Percentiles rank a stretch among this genome's conserved stretches.
Evolutionary conservation across 176 grass and related monocot genomes (phyloP).

Genomic region (Carex cristatella): DNA sequence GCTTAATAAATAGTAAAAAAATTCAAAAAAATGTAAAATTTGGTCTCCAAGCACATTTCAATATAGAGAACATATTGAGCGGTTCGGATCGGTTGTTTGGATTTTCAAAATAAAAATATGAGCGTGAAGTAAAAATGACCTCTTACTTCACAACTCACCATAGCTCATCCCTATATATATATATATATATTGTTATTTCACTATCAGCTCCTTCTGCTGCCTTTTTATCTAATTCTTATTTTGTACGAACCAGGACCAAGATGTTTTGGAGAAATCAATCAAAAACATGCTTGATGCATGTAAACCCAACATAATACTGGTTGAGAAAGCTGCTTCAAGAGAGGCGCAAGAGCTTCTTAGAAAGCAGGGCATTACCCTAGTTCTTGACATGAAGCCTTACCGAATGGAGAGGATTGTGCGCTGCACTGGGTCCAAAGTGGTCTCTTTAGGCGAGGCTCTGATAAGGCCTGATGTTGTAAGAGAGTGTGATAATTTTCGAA

Average conservation of each 20-base stretch:
- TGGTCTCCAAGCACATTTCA: no score
- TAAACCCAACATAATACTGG: slow-evolving; percentile 71
- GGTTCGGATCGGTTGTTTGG: no score
- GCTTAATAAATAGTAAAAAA: no score
- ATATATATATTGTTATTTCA: not conserved
- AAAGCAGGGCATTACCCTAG: slow-evolving; percentile 63
- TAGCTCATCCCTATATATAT: no score
- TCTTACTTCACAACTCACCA: no score
- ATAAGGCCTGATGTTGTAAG: slow-evolving; percentile 40
- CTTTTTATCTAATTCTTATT: slow-evolving; percentile 16
- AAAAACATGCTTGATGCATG: slow-evolving; percentile 44
- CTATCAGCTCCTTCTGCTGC: not conserved
- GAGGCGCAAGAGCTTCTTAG: slow-evolving; percentile 65
- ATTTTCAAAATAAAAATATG: no score
- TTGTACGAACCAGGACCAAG: slow-evolving; percentile 53
- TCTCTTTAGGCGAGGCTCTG: slow-evolving; percentile 52
- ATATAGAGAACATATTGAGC: no score
- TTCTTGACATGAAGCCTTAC: slow-evolving; percentile 77
- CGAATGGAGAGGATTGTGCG: slow-evolving; percentile 77
- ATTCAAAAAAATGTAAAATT: no score
- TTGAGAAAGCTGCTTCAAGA: slow-evolving; percentile 81
- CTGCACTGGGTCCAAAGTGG: slow-evolving; percentile 73
- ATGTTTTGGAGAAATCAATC: slow-evolving; percentile 64
- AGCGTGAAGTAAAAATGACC: no score
- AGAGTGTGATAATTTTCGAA: slow-evolving; percentile 64